Conservation (phyloP, 257 asterid genomes). For the Solanum piurae region DNA sequence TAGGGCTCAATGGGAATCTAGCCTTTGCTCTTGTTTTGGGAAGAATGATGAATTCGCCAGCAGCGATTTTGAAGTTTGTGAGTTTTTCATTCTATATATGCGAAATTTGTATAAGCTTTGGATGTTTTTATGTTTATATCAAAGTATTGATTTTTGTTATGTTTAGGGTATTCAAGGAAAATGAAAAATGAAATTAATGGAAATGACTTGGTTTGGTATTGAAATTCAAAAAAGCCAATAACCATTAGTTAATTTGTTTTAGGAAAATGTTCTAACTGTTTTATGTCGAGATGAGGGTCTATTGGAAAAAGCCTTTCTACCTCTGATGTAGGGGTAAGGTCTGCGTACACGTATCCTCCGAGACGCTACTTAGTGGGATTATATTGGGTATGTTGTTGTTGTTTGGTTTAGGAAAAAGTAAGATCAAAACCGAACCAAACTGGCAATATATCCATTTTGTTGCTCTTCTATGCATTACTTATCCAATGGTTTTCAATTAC, state of each 20-base stretch:
- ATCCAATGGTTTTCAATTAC: not conserved
- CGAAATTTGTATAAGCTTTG: too few relatives aligned
- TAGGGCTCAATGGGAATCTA: conserved; percentile 40
- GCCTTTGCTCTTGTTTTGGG: conserved; percentile 49
- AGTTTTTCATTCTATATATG: conserved; percentile 3
- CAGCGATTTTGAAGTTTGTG: conserved; percentile 64
- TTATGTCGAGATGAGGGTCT: not conserved
- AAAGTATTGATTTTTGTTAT: not conserved
- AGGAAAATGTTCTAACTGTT: not conserved
- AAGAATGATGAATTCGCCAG: conserved; percentile 45
- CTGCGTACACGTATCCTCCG: not conserved
- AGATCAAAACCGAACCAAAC: not conserved
- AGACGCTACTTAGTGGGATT: not conserved
- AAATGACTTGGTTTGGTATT: not conserved
- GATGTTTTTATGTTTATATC: not conserved
- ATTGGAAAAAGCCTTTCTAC: not conserved
- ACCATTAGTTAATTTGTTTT: not conserved
- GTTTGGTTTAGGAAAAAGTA: not conserved
- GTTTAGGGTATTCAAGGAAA: not conserved
- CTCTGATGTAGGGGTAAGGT: not conserved
- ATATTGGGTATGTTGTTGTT: not conserved
- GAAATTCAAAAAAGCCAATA: not conserved
- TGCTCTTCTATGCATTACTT: not conserved
- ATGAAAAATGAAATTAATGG: not conserved
- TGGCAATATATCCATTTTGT: not conserved